Evolutionary conservation across 1,284 basidiomycete species (phyloP).

Genomic region (Pulveroboletus sp.): DNA sequence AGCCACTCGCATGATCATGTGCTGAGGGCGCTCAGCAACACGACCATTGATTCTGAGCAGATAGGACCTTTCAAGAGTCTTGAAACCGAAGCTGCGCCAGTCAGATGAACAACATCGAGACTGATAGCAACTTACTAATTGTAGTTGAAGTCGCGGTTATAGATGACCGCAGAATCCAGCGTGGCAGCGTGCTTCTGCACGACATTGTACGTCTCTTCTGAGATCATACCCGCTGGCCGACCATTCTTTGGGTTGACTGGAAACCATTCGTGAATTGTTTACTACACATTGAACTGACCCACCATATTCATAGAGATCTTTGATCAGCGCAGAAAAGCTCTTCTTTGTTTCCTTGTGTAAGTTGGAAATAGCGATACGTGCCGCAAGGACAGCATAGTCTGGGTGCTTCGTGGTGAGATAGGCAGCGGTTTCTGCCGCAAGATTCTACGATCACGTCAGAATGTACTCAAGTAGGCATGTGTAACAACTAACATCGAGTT

Average conservation of each 20-base stretch:
- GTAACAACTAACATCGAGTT: slow-evolving; percentile 77
- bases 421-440: slow-evolving; percentile 95
- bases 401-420: slow-evolving; percentile 96
- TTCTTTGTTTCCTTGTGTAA: slow-evolving; percentile 99
- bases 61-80: slow-evolving; percentile 98
- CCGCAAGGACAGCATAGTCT: slow-evolving; percentile 97
- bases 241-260: slow-evolving; percentile 96
- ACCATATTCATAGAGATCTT: slow-evolving; percentile 90
- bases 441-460: slow-evolving; percentile 55
- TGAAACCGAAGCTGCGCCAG: slow-evolving; percentile 88
- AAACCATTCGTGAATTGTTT: slow-evolving; percentile 6
- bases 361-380: slow-evolving; percentile 98
- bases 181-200: slow-evolving; percentile 81
- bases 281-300: slow-evolving; percentile 23
- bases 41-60: slow-evolving; percentile 92
- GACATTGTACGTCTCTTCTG: slow-evolving; percentile 81
- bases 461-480: neutral
- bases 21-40: slow-evolving; percentile 96
- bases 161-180: slow-evolving; percentile 95
- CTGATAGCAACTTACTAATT: slow-evolving; percentile 62
- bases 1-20: slow-evolving; percentile 99
- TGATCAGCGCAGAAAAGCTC: slow-evolving; percentile 89
- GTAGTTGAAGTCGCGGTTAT: slow-evolving; percentile 97
- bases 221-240: slow-evolving; percentile 87
- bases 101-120: slow-evolving; percentile 3